Percentiles rank a stretch among this genome's conserved stretches.
These are phyloP conservation scores for Alternaria sp. DNA, from an alignment of 2,329 filamentous ascomycete species.

Conservation along the genomic window DNA sequence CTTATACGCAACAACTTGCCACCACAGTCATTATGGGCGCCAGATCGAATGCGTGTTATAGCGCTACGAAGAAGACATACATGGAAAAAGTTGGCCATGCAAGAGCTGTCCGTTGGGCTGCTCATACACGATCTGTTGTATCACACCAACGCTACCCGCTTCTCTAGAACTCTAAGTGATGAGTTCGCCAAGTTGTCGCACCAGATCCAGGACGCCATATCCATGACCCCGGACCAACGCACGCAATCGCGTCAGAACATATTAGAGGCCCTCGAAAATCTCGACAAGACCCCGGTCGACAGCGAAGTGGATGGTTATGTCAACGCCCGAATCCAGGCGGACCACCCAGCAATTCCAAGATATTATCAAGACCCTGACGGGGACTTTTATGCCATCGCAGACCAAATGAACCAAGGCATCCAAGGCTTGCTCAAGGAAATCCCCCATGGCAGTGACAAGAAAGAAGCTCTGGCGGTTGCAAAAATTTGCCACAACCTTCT, in stretches of 20 bases:
- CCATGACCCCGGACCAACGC: constrained; percentile 6
- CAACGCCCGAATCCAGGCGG: constrained; percentile 15
- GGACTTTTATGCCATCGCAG: constrained; percentile 40
- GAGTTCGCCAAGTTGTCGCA: constrained; percentile 27
- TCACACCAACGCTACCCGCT: constrained; percentile 14
- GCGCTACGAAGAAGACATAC: constrained; percentile 46
- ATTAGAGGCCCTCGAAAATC: constrained; percentile 20
- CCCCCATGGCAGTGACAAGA: constrained; percentile 18
- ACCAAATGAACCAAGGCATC: constrained; percentile 46
- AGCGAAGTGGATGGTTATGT: constrained; percentile 22
- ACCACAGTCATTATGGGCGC: constrained; percentile 58
- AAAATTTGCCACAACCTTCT: constrained; percentile 71
- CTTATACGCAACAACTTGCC: constrained; percentile 48
- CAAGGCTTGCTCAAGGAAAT: constrained; percentile 29
- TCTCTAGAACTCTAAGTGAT: background rate
- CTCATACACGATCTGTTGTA: constrained; percentile 51
- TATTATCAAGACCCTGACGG: constrained; percentile 53
- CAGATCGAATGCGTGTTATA: constrained; percentile 39
- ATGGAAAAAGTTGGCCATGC: constrained; percentile 55
- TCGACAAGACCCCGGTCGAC: constrained; percentile 22
- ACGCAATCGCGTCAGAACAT: constrained; percentile 26
- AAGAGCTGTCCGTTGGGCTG: constrained; percentile 53
- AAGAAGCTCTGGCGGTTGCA: constrained; percentile 30
- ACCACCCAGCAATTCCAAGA: constrained; percentile 30
- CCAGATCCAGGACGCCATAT: constrained; percentile 29